These are phyloP conservation scores for Quercus parvula DNA, from an alignment of 306 rosid species.

Conservation along the genomic window DNA sequence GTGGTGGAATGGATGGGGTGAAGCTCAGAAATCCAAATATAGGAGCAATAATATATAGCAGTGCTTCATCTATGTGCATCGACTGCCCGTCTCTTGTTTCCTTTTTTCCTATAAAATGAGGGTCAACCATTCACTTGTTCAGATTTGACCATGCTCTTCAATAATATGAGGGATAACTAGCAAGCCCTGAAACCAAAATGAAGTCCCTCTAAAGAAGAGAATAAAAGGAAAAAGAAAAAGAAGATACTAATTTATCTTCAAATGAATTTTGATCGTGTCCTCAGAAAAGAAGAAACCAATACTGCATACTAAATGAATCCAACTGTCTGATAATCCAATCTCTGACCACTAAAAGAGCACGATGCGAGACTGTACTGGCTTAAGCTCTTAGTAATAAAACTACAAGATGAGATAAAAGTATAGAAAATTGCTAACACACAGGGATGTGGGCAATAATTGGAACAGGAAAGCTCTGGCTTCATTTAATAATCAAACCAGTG, in stretches of 20 bases:
- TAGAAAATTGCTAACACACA: neutral
- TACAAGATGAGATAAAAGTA: neutral
- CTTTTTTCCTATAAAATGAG: neutral
- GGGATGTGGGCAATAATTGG: neutral
- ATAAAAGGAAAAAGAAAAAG: too few species aligned
- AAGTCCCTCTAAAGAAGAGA: neutral
- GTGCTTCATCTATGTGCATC: too few species aligned
- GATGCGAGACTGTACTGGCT: neutral
- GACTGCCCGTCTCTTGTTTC: neutral
- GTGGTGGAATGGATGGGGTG: accelerated
- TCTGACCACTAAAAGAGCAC: neutral
- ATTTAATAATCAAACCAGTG: neutral
- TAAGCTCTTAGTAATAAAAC: neutral
- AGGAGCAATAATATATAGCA: too few species aligned
- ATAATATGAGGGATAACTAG: neutral
- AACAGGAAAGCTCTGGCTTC: neutral
- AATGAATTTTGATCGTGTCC: neutral
- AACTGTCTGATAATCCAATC: neutral
- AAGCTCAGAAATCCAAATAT: too few species aligned
- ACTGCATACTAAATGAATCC: neutral
- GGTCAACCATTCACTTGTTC: too few species aligned
- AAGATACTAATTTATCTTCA: neutral
- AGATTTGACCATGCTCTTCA: neutral
- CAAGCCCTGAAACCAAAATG: neutral
- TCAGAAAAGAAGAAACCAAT: neutral